Percentiles rank a stretch among this genome's conserved stretches.
phyloP scores from a whole-genome alignment of 208 protist species.

The Porcisia hertigi region DNA sequence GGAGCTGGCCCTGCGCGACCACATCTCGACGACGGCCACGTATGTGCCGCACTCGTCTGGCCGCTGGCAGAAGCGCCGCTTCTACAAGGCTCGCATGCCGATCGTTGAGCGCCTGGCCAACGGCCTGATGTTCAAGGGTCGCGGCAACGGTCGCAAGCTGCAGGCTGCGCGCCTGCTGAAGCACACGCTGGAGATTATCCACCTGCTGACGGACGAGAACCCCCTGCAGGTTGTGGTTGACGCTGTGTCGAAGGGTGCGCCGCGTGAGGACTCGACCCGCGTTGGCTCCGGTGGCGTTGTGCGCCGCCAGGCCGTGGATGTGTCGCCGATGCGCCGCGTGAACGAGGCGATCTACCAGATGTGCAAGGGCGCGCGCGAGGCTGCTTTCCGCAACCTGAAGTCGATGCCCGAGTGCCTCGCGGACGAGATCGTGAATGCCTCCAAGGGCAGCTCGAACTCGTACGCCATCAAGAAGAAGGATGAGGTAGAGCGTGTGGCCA shows the following conservation, averaged over 20 bases:
- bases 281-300: slow-evolving; percentile 99
- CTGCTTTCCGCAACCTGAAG: slow-evolving; percentile 99
- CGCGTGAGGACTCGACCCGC: slow-evolving; percentile 99
- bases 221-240: slow-evolving; percentile 99
- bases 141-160: slow-evolving; percentile 99
- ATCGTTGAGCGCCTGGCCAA: slow-evolving; percentile 96
- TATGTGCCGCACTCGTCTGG: slow-evolving; percentile 99
- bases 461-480: slow-evolving; percentile 99
- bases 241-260: slow-evolving; percentile 98
- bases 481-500: slow-evolving; percentile 99
- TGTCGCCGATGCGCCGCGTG: slow-evolving; percentile 99
- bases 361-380: slow-evolving; percentile 96
- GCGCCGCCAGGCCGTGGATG: slow-evolving; percentile 99
- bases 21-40: slow-evolving; percentile 96
- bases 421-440: slow-evolving; percentile 99
- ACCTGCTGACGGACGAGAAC: slow-evolving; percentile 99
- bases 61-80: slow-evolving; percentile 98
- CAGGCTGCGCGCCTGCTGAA: slow-evolving; percentile 98
- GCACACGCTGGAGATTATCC: slow-evolving; percentile 99
- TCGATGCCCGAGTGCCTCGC: slow-evolving; percentile 99
- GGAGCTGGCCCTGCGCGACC: slow-evolving; percentile 95
- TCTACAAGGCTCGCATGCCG: slow-evolving; percentile 98
- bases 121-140: slow-evolving; percentile 98
- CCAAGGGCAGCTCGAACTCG: slow-evolving; percentile 98
- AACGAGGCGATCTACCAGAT: slow-evolving; percentile 99